A percentile compares a stretch with the other conserved stretches of the same genome.
Evolutionary conservation across 1,139 yeast genomes (phyloP).

Genomic region (Eremothecium cymbalariae): DNA sequence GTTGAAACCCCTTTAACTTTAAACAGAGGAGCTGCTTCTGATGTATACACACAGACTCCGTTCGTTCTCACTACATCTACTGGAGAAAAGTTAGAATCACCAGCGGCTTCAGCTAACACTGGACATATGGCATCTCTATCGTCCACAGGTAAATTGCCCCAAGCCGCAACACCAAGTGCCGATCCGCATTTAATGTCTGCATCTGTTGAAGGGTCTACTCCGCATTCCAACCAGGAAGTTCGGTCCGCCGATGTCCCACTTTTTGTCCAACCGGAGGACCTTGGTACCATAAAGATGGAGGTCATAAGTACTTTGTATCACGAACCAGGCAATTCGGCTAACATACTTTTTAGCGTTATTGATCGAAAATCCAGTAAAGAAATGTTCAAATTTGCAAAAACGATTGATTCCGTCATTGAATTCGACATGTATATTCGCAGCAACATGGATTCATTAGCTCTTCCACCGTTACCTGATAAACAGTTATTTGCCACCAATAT

Average conservation of each 20-base stretch:
- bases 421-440: slow-evolving; percentile 54
- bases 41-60: neutral
- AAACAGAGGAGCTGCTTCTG: neutral
- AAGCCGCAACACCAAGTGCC: neutral
- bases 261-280: slow-evolving; percentile 59
- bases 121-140: neutral
- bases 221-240: neutral
- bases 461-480: slow-evolving; percentile 61
- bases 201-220: neutral
- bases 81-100: neutral
- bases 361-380: slow-evolving; percentile 55
- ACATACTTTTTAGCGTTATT: slow-evolving; percentile 52
- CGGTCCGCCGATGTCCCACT: slow-evolving; percentile 35
- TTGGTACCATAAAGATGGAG: slow-evolving; percentile 52
- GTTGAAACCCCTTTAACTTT: neutral
- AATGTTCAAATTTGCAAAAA: slow-evolving; percentile 65
- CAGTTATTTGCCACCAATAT: slow-evolving; percentile 46
- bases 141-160: neutral
- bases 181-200: neutral
- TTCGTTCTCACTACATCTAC: slow-evolving; percentile 1
- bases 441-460: slow-evolving; percentile 46
- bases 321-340: slow-evolving; percentile 40
- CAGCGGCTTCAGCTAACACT: slow-evolving; percentile 5
- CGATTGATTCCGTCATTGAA: slow-evolving; percentile 44
- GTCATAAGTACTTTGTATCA: slow-evolving; percentile 51